phyloP scores from a whole-genome alignment of 805 yeast species.

The Metschnikowia kofuensis region DNA sequence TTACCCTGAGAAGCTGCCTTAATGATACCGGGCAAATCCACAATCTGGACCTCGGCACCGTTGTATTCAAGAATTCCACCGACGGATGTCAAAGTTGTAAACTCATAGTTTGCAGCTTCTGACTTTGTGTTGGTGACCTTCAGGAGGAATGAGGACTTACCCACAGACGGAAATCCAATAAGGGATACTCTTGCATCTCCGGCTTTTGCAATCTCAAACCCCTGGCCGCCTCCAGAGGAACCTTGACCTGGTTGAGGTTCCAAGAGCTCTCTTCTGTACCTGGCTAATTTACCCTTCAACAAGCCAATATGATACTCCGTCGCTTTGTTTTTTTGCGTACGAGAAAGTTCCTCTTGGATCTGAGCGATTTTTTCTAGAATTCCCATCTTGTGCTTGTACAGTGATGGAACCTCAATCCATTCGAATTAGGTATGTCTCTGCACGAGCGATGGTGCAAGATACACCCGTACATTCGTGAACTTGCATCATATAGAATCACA shows the following conservation, averaged over 20 bases:
- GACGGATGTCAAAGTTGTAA: constrained; percentile 93
- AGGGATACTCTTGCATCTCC: constrained; percentile 96
- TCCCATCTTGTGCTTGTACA: constrained; percentile 13
- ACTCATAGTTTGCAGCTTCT: constrained; percentile 92
- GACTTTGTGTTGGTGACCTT: constrained; percentile 92
- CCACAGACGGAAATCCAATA: constrained; percentile 97
- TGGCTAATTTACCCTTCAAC: constrained; percentile 89
- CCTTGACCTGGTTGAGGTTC: constrained; percentile 84
- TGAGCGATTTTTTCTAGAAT: constrained; percentile 70
- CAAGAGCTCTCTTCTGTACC: constrained; percentile 83
- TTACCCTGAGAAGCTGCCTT: constrained; percentile 96
- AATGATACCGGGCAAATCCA: constrained; percentile 97
- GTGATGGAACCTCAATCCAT: not conserved
- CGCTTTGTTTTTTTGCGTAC: constrained; percentile 97
- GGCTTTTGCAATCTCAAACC: constrained; percentile 91
- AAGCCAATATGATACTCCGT: constrained; percentile 96
- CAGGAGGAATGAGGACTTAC: constrained; percentile 86
- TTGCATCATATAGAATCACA: no score
- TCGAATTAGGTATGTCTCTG: no score
- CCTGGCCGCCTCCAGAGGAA: constrained; percentile 73
- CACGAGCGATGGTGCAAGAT: no score
- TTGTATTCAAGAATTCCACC: constrained; percentile 94
- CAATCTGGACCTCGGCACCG: constrained; percentile 95
- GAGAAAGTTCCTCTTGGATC: constrained; percentile 88
- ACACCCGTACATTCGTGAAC: no score